Evolutionary conservation across 2,329 filamentous ascomycete species (phyloP), one percentile per base, ranked within the genome.

Genomic region (Orbilia blumenaviensis): DNA sequence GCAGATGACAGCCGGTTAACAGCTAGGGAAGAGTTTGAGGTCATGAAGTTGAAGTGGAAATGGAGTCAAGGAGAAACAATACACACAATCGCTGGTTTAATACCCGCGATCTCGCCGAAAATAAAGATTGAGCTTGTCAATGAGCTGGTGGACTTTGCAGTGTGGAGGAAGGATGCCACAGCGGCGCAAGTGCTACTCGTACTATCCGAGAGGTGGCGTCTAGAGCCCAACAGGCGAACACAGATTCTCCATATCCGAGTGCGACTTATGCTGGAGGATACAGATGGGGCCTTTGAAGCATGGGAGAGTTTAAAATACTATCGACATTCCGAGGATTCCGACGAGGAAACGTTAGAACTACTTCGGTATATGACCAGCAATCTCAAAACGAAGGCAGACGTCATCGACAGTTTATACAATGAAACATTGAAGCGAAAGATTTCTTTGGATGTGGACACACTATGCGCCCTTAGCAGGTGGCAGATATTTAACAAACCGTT

Each of bases 51-150:
- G 34, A 76, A 76, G 48, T 76, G 72, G 72, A 76, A 60, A 44
- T 69, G 67, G 64, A 66, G 48, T 7, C 41, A 66, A 21, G 73
- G 73, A 52, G 67, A 72, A 25, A 66, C 50, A 23, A 66, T 77
- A 56, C 36, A 77, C 44, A 58, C 58, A 3, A 32, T 77, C 8
- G 56, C 56, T 16, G n/a, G 41, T 1, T 27, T 66, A 78, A 93
- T 94, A 88, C 87, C 95, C 73, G 85, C 87, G 46, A 85, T 89
- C 18, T 90, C 93, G 86, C 82, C 85, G n/a, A 82, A 84, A 38
- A 83, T 93, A 0, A 90, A 92, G 66, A 89, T 89, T 5, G 83
- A 86, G 2, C 93, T 91, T 4, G 89, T 98, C 80, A 96, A 98
- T 80, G 84, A 85, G 4, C 86, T 98, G 25, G 86, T 98, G 16